Conservation (phyloP, 768 basidiomycete species). For the Leccinum olivaceopallidum region DNA sequence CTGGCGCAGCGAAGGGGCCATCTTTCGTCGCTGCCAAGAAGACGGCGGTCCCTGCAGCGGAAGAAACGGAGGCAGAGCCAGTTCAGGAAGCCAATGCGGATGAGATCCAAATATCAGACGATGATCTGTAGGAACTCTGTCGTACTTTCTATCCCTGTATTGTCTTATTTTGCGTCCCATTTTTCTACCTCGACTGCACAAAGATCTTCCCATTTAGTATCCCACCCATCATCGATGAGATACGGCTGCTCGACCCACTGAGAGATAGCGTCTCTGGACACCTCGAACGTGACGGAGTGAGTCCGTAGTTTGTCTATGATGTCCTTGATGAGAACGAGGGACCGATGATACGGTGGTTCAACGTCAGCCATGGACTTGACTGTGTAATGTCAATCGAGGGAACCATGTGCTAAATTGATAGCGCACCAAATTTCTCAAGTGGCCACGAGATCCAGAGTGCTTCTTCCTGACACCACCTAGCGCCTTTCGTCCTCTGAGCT, state of each 20-base stretch:
- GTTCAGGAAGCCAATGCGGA: slow-evolving; percentile 57
- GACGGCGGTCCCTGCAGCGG: slow-evolving; percentile 42
- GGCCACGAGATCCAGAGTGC: slow-evolving; percentile 85
- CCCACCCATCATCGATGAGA: slow-evolving; percentile 70
- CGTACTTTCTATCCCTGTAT: slow-evolving; percentile 18
- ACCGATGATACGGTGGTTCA: slow-evolving; percentile 65
- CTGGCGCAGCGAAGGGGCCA: slow-evolving; percentile 54
- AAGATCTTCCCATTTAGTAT: slow-evolving; percentile 73
- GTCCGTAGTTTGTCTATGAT: slow-evolving; percentile 58
- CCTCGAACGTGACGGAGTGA: slow-evolving; percentile 71
- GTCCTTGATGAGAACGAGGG: slow-evolving; percentile 54
- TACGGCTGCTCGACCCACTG: slow-evolving; percentile 71
- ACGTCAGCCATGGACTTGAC: slow-evolving; percentile 58
- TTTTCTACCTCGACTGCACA: slow-evolving; percentile 75
- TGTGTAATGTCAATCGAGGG: slow-evolving; percentile 28
- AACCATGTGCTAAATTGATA: not conserved
- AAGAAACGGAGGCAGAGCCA: slow-evolving; percentile 38
- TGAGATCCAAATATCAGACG: slow-evolving; percentile 88
- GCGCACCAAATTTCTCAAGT: slow-evolving; percentile 72
- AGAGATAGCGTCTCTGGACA: slow-evolving; percentile 58
- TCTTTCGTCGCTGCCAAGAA: slow-evolving; percentile 79
- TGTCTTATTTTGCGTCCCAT: slow-evolving; percentile 48
- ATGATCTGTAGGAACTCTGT: slow-evolving; percentile 50
- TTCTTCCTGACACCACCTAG: slow-evolving; percentile 67
- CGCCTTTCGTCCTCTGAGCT: slow-evolving; percentile 70